Percentiles rank a stretch among this genome's conserved stretches.
These are phyloP conservation scores for Inosperma sp. DNA, from an alignment of 768 basidiomycete species.

Conservation along the genomic window DNA sequence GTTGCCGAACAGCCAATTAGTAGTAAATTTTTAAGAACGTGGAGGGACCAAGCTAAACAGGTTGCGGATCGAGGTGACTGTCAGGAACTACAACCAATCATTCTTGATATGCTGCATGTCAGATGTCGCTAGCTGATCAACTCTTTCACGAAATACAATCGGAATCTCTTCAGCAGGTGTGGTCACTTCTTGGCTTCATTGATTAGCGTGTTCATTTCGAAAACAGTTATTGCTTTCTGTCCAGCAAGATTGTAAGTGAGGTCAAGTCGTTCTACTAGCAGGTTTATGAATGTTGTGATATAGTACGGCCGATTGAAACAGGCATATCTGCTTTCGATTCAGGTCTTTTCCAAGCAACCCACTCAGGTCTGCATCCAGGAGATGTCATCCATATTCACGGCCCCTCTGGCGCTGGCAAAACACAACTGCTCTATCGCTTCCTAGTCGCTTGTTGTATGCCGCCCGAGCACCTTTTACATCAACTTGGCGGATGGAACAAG, in stretches of 20 bases:
- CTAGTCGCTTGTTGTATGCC: slow-evolving; percentile 59
- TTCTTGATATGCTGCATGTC: background rate
- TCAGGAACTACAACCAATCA: too few species aligned
- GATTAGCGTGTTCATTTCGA: slow-evolving; percentile 9
- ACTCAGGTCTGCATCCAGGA: slow-evolving; percentile 33
- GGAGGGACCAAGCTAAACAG: too few species aligned
- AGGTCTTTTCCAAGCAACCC: slow-evolving; percentile 18
- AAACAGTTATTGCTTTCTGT: slow-evolving; percentile 42
- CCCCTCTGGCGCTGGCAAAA: slow-evolving; percentile 69
- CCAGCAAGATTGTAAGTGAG: slow-evolving; percentile 32
- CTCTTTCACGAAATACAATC: slow-evolving; percentile 33
- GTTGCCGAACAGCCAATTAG: too few species aligned
- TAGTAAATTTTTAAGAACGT: too few species aligned
- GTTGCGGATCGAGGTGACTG: too few species aligned
- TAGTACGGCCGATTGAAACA: slow-evolving; percentile 25
- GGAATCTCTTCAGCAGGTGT: slow-evolving; percentile 33
- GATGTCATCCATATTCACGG: slow-evolving; percentile 79
- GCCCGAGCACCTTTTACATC: slow-evolving; percentile 22
- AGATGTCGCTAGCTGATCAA: slow-evolving; percentile 15
- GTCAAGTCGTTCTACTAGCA: background rate
- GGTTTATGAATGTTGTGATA: slow-evolving; percentile 7
- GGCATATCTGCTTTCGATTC: slow-evolving; percentile 33
- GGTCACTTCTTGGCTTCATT: slow-evolving; percentile 11
- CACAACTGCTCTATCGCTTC: slow-evolving; percentile 68
- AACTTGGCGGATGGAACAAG: slow-evolving; percentile 58